Evolutionary conservation across 2,329 filamentous ascomycete species (phyloP).

Genomic region (Exophiala spinifera): DNA sequence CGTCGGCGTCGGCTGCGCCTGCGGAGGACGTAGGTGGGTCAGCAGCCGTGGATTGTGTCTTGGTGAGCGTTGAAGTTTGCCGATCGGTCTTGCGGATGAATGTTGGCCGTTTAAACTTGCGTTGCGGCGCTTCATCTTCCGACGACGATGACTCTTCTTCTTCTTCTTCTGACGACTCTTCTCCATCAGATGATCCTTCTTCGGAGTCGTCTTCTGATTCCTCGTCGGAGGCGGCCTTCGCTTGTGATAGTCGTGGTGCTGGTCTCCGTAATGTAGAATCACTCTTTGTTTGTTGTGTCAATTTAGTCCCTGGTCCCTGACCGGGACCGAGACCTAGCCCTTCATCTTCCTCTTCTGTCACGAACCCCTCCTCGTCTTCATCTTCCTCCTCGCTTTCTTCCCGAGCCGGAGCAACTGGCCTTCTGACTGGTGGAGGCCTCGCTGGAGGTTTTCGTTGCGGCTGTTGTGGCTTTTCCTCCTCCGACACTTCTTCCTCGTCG

Average conservation of each 20-base stretch:
- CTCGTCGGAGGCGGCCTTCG: neutral
- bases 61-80: constrained; percentile 32
- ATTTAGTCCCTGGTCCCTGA: constrained; percentile 34
- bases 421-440: constrained; percentile 36
- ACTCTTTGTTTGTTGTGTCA: constrained; percentile 19
- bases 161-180: constrained; percentile 39
- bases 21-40: constrained; percentile 13
- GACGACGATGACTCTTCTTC: constrained; percentile 54
- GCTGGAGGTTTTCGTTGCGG: constrained; percentile 41
- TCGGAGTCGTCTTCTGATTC: constrained; percentile 13
- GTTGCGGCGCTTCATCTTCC: constrained; percentile 56
- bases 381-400: constrained; percentile 37
- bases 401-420: constrained; percentile 11
- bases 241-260: constrained; percentile 15
- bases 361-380: constrained; percentile 58
- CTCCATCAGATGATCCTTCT: constrained; percentile 28
- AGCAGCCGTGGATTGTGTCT: constrained; percentile 1
- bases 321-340: constrained; percentile 6
- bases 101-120: constrained; percentile 61
- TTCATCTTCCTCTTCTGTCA: constrained; percentile 51
- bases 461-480: constrained; percentile 50
- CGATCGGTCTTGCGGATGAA: constrained; percentile 65
- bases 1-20: constrained; percentile 37
- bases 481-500: constrained; percentile 50
- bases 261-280: neutral